A percentile compares a stretch with the other conserved stretches of the same genome.
phyloP scores from a whole-genome alignment of 768 basidiomycete species.

The Mrakia blollopis region DNA sequence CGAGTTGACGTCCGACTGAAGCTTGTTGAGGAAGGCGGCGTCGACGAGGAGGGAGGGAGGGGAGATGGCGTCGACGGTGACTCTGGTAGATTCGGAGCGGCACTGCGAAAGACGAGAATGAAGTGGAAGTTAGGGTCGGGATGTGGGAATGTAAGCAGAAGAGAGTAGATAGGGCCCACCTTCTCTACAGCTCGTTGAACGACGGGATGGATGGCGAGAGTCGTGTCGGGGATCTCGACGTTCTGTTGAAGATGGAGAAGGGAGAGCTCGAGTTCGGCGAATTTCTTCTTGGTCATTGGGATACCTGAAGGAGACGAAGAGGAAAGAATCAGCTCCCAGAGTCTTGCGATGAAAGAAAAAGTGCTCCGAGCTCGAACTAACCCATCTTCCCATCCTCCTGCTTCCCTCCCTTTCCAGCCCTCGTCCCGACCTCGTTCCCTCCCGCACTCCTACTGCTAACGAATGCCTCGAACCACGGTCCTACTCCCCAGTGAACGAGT shows the following conservation, averaged over 20 bases:
- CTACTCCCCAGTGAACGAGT: conserved; percentile 88
- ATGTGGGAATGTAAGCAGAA: no score
- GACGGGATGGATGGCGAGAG: conserved; percentile 81
- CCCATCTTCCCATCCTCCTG: conserved; percentile 80
- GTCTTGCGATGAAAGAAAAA: background rate
- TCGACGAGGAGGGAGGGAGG: conserved; percentile 73
- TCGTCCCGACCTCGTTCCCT: conserved; percentile 26
- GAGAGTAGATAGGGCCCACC: conserved; percentile 37
- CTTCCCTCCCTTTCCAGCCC: conserved; percentile 46
- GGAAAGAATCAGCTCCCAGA: background rate
- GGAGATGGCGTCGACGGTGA: conserved; percentile 69
- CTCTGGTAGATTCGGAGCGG: conserved; percentile 48
- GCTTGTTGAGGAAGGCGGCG: conserved; percentile 82
- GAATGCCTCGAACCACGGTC: conserved; percentile 98
- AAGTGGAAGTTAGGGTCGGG: background rate
- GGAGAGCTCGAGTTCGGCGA: conserved; percentile 92
- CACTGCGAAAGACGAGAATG: conserved; percentile 43
- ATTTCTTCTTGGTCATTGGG: conserved; percentile 98
- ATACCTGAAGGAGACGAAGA: conserved; percentile 53
- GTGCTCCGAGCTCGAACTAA: conserved; percentile 39
- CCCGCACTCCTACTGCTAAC: conserved; percentile 57
- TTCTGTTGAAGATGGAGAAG: conserved; percentile 95
- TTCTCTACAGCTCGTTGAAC: conserved; percentile 79
- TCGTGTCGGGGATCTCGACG: conserved; percentile 96
- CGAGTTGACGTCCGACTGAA: conserved; percentile 87